Percentiles rank a stretch among this genome's conserved stretches.
Conservation (phyloP, 106 monocot species). For the Dioscorea alata region DNA sequence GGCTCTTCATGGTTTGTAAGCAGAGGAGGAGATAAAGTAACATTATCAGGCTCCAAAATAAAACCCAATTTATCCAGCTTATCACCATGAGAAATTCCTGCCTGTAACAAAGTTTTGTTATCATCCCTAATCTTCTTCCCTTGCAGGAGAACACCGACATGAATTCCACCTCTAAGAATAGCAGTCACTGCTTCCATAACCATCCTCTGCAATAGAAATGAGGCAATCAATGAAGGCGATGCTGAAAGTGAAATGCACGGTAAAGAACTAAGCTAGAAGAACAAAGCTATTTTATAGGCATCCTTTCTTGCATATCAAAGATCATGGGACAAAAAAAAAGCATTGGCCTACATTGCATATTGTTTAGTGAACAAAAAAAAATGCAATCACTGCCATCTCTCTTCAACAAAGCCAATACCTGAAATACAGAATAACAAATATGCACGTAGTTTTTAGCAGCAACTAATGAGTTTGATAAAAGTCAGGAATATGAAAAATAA, state of each 20-base stretch:
- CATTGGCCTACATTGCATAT: too few relatives aligned
- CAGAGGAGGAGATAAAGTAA: constrained; percentile 19
- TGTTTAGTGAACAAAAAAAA: too few relatives aligned
- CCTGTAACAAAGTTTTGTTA: constrained; percentile 54
- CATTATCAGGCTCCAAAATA: constrained; percentile 52
- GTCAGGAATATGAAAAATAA: too few relatives aligned
- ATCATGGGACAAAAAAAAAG: too few relatives aligned
- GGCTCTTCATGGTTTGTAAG: constrained; percentile 18
- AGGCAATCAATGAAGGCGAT: neutral
- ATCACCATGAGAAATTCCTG: constrained; percentile 52
- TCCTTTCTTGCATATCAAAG: too few relatives aligned
- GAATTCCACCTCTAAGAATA: constrained; percentile 53
- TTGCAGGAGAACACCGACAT: constrained; percentile 59
- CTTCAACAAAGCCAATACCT: too few relatives aligned
- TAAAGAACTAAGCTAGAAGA: neutral
- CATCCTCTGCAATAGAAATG: constrained; percentile 38
- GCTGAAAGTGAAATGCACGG: too few relatives aligned
- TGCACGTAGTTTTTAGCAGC: too few relatives aligned
- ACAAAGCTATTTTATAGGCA: neutral
- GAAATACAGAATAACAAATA: too few relatives aligned
- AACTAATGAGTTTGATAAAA: too few relatives aligned
- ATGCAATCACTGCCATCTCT: too few relatives aligned
- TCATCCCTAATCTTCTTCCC: constrained; percentile 81
- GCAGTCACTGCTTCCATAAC: constrained; percentile 81
- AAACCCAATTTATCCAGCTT: constrained; percentile 63